Base-by-base conservation (phyloP, 176 grass and related monocot species). In the Poa pratensis region DNA sequence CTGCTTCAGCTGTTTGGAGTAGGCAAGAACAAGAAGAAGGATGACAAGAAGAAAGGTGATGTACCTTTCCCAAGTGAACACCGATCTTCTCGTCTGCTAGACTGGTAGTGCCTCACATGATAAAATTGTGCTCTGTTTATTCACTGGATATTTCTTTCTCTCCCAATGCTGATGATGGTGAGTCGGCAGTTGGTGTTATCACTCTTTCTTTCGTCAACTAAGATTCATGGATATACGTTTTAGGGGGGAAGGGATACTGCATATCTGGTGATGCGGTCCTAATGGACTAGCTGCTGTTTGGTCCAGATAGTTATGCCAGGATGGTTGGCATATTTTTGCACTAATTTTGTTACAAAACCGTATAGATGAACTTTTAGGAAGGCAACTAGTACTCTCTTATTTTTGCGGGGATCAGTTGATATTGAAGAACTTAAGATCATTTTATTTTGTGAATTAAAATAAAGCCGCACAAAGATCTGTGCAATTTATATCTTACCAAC, bases 1-100 rank as follows among this genome's bases (percentile, higher is more conserved):
- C 20, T 87, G 68, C 84, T 90, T 7, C 48, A 73, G 80, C 58
- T 90, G 27, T 84, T 90, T 64, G 77, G 89, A 75, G 8, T 84
- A 73, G 55, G 76, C 22, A 87, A 87, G 75, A n/a, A n/a, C n/a
- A 90, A 87, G 30, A 75, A 73, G 32, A 80, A 89, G 57, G 88
- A 79, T 83, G 15, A 80, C 75, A 87, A 87, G 75, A 90, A 87
- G 80, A 84, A 90, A 87, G 89, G 89, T 90, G 57, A 2, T 83
- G 13, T 1, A 11, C 24, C 30, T 63, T 6, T 17, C 23, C 43
- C 52, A 59, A 39, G 3, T 52, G 69, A 53, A 63, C 69, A 62
- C 3, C 5, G 12, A 50, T 75, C 69, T 54, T 23, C 37, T 70
- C 35, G 0, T 69, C 27, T 24, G 6, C 4, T 67, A 52, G 43